Evolutionary conservation across 352 stramenopile genomes (phyloP).

Genomic region (Globisporangium mamillatum): DNA sequence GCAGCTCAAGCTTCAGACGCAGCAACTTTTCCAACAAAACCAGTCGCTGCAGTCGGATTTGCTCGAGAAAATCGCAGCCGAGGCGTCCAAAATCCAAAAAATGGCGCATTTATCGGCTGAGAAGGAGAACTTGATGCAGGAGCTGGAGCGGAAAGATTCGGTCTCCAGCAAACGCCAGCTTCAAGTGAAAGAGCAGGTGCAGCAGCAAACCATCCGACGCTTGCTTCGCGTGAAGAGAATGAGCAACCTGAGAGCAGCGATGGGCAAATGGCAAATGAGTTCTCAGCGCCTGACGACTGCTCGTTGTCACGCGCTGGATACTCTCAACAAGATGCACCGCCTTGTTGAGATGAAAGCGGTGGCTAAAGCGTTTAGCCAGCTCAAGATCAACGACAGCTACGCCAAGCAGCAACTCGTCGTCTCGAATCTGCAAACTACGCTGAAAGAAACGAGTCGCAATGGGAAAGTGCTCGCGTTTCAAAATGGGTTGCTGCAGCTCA

Average conservation of each 20-base stretch:
- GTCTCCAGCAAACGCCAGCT: slow-evolving; percentile 29
- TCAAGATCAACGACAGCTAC: not conserved
- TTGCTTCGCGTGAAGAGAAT: slow-evolving; percentile 38
- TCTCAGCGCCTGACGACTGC: not conserved
- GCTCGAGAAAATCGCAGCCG: slow-evolving; percentile 61
- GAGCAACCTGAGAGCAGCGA: slow-evolving; percentile 18
- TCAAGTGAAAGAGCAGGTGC: slow-evolving; percentile 25
- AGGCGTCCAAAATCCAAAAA: slow-evolving; percentile 65
- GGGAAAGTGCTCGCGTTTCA: slow-evolving; percentile 3
- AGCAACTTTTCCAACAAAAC: slow-evolving; percentile 70
- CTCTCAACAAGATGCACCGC: slow-evolving; percentile 4
- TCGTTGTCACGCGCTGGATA: slow-evolving; percentile 3
- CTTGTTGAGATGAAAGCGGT: slow-evolving; percentile 8
- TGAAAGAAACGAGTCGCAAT: not conserved
- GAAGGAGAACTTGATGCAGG: slow-evolving; percentile 53
- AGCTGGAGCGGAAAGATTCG: slow-evolving; percentile 45
- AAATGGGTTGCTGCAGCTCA: slow-evolving; percentile 1
- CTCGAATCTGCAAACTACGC: not conserved
- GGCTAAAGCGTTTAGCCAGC: slow-evolving; percentile 12
- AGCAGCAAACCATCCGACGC: slow-evolving; percentile 25
- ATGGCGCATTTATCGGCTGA: slow-evolving; percentile 60
- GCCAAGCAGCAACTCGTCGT: slow-evolving; percentile 3
- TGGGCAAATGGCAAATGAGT: slow-evolving; percentile 9
- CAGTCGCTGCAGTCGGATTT: slow-evolving; percentile 61
- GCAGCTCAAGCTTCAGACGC: slow-evolving; percentile 66